These are phyloP conservation scores for Gloeophyllum trabeum DNA, from an alignment of 768 basidiomycete species.

Conservation along the genomic window DNA sequence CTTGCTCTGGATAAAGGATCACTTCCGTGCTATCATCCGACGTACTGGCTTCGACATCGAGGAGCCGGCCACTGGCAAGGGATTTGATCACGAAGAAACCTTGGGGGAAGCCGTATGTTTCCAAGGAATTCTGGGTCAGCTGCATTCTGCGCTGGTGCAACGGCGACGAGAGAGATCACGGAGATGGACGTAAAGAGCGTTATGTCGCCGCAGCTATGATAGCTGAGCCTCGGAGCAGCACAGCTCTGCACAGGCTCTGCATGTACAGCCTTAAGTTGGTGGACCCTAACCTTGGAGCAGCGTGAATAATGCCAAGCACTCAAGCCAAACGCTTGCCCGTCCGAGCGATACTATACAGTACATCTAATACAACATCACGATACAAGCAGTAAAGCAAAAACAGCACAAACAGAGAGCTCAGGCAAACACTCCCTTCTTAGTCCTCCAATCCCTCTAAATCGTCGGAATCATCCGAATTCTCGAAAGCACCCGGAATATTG, in stretches of 20 bases:
- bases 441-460: too few relatives aligned
- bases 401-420: too few relatives aligned
- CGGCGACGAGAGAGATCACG: background rate
- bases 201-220: too few relatives aligned
- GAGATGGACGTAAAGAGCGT: too few relatives aligned
- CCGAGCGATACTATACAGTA: background rate
- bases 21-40: constrained; percentile 53
- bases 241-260: background rate
- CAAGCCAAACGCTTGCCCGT: too few relatives aligned
- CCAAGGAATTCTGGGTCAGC: constrained; percentile 2
- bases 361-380: background rate
- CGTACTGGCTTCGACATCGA: constrained; percentile 44
- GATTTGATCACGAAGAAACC: constrained; percentile 60
- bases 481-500: background rate
- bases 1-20: constrained; percentile 62
- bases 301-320: too few relatives aligned
- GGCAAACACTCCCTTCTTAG: constrained; percentile 2
- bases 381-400: background rate
- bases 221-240: background rate
- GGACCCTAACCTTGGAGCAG: background rate
- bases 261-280: background rate
- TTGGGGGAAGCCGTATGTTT: constrained; percentile 19
- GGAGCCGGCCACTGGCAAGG: constrained; percentile 35
- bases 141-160: background rate
- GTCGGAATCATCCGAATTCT: too few relatives aligned